Percentiles rank a stretch among this genome's conserved stretches.
These are phyloP conservation scores for Gaertneriomyces sp. DNA, from an alignment of 192 early-diverging fungal species.

Conservation along the genomic window DNA sequence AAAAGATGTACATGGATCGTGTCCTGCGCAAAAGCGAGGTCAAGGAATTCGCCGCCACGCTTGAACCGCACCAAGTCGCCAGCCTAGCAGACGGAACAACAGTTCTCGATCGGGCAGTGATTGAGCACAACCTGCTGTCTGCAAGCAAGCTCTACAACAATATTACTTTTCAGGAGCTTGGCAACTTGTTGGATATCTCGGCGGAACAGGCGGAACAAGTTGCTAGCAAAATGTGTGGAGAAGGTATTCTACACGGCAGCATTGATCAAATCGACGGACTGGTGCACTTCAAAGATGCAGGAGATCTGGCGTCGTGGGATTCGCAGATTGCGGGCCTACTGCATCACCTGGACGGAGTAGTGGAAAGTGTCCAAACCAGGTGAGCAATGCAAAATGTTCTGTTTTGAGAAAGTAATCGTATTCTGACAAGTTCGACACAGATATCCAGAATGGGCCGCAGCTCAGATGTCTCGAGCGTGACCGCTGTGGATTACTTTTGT, in stretches of 20 bases:
- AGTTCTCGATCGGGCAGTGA: slow-evolving; percentile 86
- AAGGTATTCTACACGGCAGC: slow-evolving; percentile 78
- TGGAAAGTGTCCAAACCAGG: slow-evolving; percentile 25
- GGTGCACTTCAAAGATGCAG: slow-evolving; percentile 62
- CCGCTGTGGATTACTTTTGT: no score
- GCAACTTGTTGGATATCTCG: slow-evolving; percentile 67
- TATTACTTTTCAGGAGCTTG: slow-evolving; percentile 85
- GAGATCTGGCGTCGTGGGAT: slow-evolving; percentile 40
- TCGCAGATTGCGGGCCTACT: slow-evolving; percentile 45
- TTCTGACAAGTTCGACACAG: not conserved
- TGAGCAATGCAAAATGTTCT: not conserved
- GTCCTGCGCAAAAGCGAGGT: slow-evolving; percentile 77
- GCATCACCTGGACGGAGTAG: slow-evolving; percentile 47
- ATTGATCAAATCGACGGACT: slow-evolving; percentile 90
- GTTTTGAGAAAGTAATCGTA: not conserved
- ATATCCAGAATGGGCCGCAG: slow-evolving; percentile 24
- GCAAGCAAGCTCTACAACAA: slow-evolving; percentile 89
- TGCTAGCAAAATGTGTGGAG: slow-evolving; percentile 86
- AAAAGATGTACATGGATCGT: slow-evolving; percentile 93
- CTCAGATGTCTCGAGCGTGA: not conserved
- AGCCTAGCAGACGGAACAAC: slow-evolving; percentile 67
- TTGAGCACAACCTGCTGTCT: slow-evolving; percentile 88
- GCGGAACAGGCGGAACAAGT: slow-evolving; percentile 80
- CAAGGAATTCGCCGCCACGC: slow-evolving; percentile 66
- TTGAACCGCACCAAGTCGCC: slow-evolving; percentile 78